Evolutionary conservation across 2,329 filamentous ascomycete genomes (phyloP).

Genomic region (Pseudohalonectria lignicola): DNA sequence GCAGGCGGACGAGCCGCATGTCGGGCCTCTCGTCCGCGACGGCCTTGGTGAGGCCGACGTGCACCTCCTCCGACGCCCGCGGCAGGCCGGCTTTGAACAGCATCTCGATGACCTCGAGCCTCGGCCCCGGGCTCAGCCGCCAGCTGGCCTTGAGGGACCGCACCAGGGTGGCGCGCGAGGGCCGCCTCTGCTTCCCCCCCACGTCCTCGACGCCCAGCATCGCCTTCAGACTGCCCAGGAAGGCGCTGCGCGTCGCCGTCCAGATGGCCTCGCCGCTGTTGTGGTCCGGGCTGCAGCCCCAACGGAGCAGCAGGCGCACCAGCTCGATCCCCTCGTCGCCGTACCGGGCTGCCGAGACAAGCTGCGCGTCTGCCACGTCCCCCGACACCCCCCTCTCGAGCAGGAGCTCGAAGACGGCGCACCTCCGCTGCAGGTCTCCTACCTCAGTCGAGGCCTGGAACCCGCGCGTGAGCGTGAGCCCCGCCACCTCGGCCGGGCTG

Average conservation of each 20-base stretch:
- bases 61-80: conserved; percentile 35
- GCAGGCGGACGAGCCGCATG: conserved; percentile 31
- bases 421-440: conserved; percentile 34
- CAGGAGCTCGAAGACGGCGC: conserved; percentile 37
- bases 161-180: conserved; percentile 34
- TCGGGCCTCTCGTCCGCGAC: conserved; percentile 39
- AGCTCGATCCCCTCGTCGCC: conserved; percentile 36
- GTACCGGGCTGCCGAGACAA: conserved; percentile 40
- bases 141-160: conserved; percentile 42
- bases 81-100: conserved; percentile 40
- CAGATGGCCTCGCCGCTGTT: conserved; percentile 44
- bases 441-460: conserved; percentile 46
- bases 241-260: conserved; percentile 39
- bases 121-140: conserved; percentile 34
- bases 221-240: conserved; percentile 36
- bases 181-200: conserved; percentile 29
- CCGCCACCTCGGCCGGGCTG: conserved; percentile 23
- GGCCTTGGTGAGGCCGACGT: conserved; percentile 37
- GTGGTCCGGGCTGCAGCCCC: conserved; percentile 44
- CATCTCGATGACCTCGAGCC: conserved; percentile 35
- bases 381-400: conserved; percentile 37
- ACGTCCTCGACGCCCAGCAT: conserved; percentile 35
- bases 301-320: conserved; percentile 35
- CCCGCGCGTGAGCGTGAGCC: conserved; percentile 32
- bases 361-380: conserved; percentile 39